A percentile compares a stretch with the other conserved stretches of the same genome.
These are phyloP conservation scores for Euphorbia celastroides DNA, from an alignment of 441 rosid species.

Conservation along the genomic window DNA sequence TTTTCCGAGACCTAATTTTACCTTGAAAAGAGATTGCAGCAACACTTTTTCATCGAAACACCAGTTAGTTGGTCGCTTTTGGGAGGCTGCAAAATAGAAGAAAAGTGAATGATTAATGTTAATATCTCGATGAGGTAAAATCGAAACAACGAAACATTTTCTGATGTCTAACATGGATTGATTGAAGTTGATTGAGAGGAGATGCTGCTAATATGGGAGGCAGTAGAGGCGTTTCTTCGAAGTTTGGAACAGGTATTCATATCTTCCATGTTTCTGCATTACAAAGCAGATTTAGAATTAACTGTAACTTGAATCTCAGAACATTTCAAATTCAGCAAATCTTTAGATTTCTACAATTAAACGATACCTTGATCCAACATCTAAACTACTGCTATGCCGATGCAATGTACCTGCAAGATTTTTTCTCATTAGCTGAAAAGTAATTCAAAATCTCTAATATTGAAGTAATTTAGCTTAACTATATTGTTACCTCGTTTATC, in stretches of 20 bases:
- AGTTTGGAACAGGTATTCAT: constrained; percentile 37
- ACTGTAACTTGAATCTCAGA: not conserved
- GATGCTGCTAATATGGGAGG: constrained; percentile 62
- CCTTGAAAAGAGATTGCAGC: constrained; percentile 82
- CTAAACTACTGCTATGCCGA: constrained; percentile 48
- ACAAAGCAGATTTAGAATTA: constrained; percentile 9
- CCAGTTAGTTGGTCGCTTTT: constrained; percentile 54
- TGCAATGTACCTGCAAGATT: constrained; percentile 35
- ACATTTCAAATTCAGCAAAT: constrained; percentile 8
- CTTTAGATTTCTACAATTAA: not conserved
- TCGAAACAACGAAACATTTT: too few species aligned
- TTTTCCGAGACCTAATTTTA: too few species aligned
- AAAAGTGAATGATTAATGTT: constrained; percentile 8
- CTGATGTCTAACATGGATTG: constrained; percentile 44
- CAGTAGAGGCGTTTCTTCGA: constrained; percentile 63
- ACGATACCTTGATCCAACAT: constrained; percentile 56
- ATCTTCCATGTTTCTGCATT: constrained; percentile 48
- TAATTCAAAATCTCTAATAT: not conserved
- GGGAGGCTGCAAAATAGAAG: constrained; percentile 37
- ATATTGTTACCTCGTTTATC: constrained; percentile 39
- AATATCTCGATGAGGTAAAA: not conserved
- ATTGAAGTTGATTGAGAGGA: constrained; percentile 39
- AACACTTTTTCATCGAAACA: constrained; percentile 79
- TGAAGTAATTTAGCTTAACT: not conserved
- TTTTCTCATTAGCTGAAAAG: constrained; percentile 16